Conservation (phyloP, 768 basidiomycete species). For the Rubroboletus pulcherrimus region DNA sequence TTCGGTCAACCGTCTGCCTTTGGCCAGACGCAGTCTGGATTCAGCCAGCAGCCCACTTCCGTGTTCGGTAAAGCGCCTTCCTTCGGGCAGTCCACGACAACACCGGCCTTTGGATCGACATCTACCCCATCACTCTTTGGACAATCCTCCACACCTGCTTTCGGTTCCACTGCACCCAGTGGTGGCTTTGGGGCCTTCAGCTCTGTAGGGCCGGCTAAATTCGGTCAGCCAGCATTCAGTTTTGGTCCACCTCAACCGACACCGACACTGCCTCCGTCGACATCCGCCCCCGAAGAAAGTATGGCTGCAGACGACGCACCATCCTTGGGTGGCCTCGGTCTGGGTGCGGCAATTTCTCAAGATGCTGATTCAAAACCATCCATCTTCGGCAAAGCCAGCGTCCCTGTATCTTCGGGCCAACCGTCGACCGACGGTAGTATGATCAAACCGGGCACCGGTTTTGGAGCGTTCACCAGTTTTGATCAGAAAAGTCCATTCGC, state of each 20-base stretch:
- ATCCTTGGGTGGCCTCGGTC: slow-evolving; percentile 30
- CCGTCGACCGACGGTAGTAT: slow-evolving; percentile 17
- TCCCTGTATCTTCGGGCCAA: slow-evolving; percentile 7
- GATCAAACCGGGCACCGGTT: slow-evolving; percentile 35
- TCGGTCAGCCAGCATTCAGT: slow-evolving; percentile 30
- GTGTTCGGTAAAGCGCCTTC: slow-evolving; percentile 24
- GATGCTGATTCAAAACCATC: slow-evolving; percentile 26
- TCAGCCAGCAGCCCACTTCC: slow-evolving; percentile 18
- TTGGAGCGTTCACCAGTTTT: slow-evolving; percentile 28
- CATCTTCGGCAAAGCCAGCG: slow-evolving; percentile 31
- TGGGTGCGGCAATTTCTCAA: slow-evolving; percentile 25
- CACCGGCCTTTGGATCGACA: slow-evolving; percentile 13
- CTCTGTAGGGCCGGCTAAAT: slow-evolving; percentile 30
- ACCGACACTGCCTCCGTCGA: not conserved
- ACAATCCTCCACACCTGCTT: slow-evolving; percentile 15
- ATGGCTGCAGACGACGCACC: slow-evolving; percentile 34
- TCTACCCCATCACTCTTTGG: slow-evolving; percentile 19
- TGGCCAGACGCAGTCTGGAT: slow-evolving; percentile 13
- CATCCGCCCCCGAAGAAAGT: slow-evolving; percentile 23
- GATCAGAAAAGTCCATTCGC: slow-evolving; percentile 28
- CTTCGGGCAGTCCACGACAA: slow-evolving; percentile 17
- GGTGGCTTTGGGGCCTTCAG: slow-evolving; percentile 33
- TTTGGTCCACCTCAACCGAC: slow-evolving; percentile 12
- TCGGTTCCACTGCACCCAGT: slow-evolving; percentile 19
- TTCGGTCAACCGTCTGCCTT: slow-evolving; percentile 34